Evolutionary conservation across 345 rosid genomes (phyloP).

Genomic region (Corchorus capsularis): DNA sequence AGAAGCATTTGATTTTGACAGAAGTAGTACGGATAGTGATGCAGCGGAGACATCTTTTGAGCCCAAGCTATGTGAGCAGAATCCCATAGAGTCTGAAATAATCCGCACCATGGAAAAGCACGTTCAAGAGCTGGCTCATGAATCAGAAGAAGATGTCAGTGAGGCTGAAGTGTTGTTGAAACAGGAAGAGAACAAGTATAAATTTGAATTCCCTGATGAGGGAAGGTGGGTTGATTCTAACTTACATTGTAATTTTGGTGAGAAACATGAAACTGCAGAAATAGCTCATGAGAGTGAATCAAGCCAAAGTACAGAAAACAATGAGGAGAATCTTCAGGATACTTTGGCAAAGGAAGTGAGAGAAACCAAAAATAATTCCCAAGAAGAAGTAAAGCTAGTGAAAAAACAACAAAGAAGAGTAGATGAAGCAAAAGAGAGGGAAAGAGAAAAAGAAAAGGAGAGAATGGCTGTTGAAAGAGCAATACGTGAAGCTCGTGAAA

Average conservation of each 20-base stretch:
- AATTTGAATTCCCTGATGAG: slow-evolving; percentile 31
- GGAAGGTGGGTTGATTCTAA: slow-evolving; percentile 35
- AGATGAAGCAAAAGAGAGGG: slow-evolving; percentile 55
- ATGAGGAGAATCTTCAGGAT: slow-evolving; percentile 40
- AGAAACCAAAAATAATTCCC: slow-evolving; percentile 40
- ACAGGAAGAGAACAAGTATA: slow-evolving; percentile 32
- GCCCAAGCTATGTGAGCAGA: slow-evolving; percentile 37
- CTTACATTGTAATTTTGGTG: slow-evolving; percentile 35
- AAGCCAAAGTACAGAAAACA: slow-evolving; percentile 31
- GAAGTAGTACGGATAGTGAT: slow-evolving; percentile 32
- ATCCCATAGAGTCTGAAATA: slow-evolving; percentile 28
- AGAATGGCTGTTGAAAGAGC: slow-evolving; percentile 89
- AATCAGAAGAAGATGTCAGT: slow-evolving; percentile 38
- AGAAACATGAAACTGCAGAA: slow-evolving; percentile 33
- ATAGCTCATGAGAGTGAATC: slow-evolving; percentile 28
- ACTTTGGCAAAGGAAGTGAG: slow-evolving; percentile 44
- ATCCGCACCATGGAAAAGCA: slow-evolving; percentile 35
- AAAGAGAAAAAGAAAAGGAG: slow-evolving; percentile 64
- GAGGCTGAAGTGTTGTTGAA: slow-evolving; percentile 29
- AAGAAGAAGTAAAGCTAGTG: slow-evolving; percentile 43
- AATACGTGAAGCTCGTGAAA: slow-evolving; percentile 89
- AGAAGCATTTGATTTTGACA: slow-evolving; percentile 32
- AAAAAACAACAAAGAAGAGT: slow-evolving; percentile 39
- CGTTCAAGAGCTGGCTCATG: slow-evolving; percentile 43
- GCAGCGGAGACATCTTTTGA: slow-evolving; percentile 34